These are phyloP conservation scores for Neurospora sp. DNA, from an alignment of 495 filamentous ascomycete genomes.

Conservation along the genomic window DNA sequence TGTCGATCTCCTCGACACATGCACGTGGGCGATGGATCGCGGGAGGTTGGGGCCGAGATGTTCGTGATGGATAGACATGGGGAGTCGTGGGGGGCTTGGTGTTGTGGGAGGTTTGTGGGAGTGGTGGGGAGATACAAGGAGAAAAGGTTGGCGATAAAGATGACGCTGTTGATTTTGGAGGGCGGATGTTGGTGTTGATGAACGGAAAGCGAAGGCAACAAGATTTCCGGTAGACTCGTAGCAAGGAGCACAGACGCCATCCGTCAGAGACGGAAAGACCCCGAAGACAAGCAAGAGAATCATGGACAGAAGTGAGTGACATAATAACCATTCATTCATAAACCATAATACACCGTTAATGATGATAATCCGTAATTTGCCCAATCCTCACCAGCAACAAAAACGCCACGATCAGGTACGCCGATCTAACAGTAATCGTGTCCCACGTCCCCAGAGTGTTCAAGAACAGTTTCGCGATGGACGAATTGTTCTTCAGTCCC, in stretches of 20 bases:
- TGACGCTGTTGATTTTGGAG: neutral
- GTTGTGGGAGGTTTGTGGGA: rapidly evolving
- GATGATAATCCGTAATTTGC: neutral
- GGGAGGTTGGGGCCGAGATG: neutral
- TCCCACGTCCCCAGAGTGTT: neutral
- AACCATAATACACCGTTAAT: neutral
- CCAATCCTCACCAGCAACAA: neutral
- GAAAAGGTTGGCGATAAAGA: neutral
- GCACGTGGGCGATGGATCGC: neutral
- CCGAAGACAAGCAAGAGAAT: neutral
- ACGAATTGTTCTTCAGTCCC: neutral
- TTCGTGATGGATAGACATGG: neutral
- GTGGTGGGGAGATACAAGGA: rapidly evolving
- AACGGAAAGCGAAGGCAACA: too few species aligned
- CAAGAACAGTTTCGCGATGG: neutral
- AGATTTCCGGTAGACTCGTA: too few species aligned
- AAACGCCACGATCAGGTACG: neutral
- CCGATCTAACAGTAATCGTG: neutral
- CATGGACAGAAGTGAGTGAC: neutral
- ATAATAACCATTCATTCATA: neutral
- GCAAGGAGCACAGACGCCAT: neutral
- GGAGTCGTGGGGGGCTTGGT: neutral
- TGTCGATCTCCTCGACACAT: neutral
- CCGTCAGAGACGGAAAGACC: neutral
- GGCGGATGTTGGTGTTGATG: neutral